Base-by-base conservation (phyloP, 371 early-diverging fungal species). In the Paramicrosporidium saccamoebae region DNA sequence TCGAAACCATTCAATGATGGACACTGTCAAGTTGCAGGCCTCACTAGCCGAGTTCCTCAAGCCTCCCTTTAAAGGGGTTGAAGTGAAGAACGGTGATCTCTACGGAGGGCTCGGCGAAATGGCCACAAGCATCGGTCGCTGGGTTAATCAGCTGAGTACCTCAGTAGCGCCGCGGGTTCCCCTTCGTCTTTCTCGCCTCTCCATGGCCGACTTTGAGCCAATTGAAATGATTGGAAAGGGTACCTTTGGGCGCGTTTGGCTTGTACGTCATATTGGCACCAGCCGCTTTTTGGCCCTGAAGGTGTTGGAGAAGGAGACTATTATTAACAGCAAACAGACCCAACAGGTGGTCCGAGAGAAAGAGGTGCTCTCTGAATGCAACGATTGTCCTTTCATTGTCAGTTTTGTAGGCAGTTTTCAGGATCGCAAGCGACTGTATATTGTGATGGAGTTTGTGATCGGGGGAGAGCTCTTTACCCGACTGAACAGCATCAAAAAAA, bases 401-500 rank as follows among this genome's bases (percentile, higher is more conserved):
- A 73, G 68, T 37, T 46, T 82, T 55, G 44, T 48, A 27, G 52
- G 57, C 37, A 78, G 79, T 9, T 82, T 92, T 39, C 82, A 90
- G 42, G 74, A 88, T 42, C 52, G 63, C 11, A 40, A 44, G 25
- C 64, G 72, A 31, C 47, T 94, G 18, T 92, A 68, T 39, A 68
- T 97, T 67, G 54, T 94, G 14, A 52, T 82, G 45, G 96, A 95
- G 46, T 97, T 81, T 39, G 84, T 94, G 12, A 64, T 61, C 19
- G 86, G 90, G 22, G 86, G 84, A 12, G 86, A 88, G 41, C 46
- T 97, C 31, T 95, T 97, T 47, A 64, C 75, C 23, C 82, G 81
- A 44, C 45, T 95, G 35, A 64, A 79, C 35, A 55, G 67, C 25
- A 64, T 72, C 6, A 72, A 74, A 29, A 52, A 78, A 11, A 84